Base-by-base conservation (phyloP, 2,329 filamentous ascomycete species). In the Alternaria gaisen region DNA sequence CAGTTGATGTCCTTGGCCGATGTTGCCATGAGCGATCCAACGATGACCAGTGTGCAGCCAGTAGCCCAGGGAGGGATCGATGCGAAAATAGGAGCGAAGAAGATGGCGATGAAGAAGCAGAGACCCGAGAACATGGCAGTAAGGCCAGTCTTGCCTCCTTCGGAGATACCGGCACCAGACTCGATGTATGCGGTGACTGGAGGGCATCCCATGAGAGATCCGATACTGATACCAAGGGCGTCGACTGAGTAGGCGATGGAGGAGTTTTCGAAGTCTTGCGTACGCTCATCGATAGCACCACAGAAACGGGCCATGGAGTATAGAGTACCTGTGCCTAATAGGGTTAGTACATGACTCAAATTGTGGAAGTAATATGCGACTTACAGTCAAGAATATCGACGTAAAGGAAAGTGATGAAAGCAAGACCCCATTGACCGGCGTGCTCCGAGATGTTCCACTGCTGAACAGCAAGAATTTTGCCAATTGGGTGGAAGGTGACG, bases 291-390 rank as follows among this genome's bases (percentile, higher is more conserved):
- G 73, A 96, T 90, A 57, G 91, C 87, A 44, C 91, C 88, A 67
- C 90, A 90, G 78, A 94, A 95, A 30, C 90, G 89, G 18, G 93
- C 93, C 92, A 97, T 96, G 20, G 91, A 91, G 81, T 96, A 97
- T 60, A 96, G 82, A 1, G 92, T 96, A 69, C 92, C 93, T 0
- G 93, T 97, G 67, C 63, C 69, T 71, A 41, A 12, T 9, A 1
- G 50, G 30, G 44, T 68, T 53, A 67, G 61, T 22, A 16, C 40
- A 32, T 12, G 24, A 1, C 4, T 22, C 28, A 38, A 11, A 8
- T 14, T 12, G 11, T 6, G 12, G 18, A 9, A 4, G 18, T 40
- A 16, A 41, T n/a, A 38, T 41, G 41, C 14, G 28, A 66, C 69
- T 61, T 61, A 72, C 88, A 90, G 78, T 96, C 93, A 44, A 97